Evolutionary conservation across 306 rosid species (phyloP).

Genomic region (barrel medic (Medicago truncatula)): MtrunA17r5.0-ANR NC_053042.1:5812501-5813000

Average conservation of each 20-base stretch:
- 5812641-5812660: too few relatives aligned
- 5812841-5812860: too few relatives aligned
- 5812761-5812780: slow-evolving; percentile 16
- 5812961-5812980: slow-evolving; percentile 4
- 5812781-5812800: background rate
- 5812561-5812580: too few relatives aligned
- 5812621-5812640: too few relatives aligned
- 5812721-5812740: slow-evolving; percentile 5
- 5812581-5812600: too few relatives aligned
- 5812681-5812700: slow-evolving; percentile 2
- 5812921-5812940: slow-evolving; percentile 6
- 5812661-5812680: background rate
- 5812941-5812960: background rate
- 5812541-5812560: too few relatives aligned
- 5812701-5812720: background rate
- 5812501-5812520: too few relatives aligned
- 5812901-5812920: slow-evolving; percentile 27
- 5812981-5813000: slow-evolving; percentile 40
- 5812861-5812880: background rate
- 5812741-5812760: slow-evolving; percentile 47
- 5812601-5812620: too few relatives aligned
- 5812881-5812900: slow-evolving; percentile 29
- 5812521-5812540: too few relatives aligned
- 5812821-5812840: background rate
- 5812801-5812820: slow-evolving; percentile 23